Evolutionary conservation across 768 basidiomycete species (phyloP), one percentile per base, ranked within the genome.

Genomic region (Leccinum arenicola): DNA sequence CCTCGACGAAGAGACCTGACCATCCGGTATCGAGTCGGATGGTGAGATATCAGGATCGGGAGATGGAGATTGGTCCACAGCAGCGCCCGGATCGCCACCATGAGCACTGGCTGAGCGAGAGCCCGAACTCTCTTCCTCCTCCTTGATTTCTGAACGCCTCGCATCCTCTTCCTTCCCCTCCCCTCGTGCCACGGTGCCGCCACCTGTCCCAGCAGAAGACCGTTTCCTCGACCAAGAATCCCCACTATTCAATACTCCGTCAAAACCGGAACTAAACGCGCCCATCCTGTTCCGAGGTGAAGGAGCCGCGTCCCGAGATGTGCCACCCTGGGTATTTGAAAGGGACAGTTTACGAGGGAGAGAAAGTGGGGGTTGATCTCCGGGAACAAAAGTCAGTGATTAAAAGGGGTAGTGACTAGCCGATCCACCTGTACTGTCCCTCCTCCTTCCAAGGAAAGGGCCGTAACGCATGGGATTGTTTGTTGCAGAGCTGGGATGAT

Each of bases 161-260:
- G 68, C 61, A 33, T 80, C 80, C 27, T 64, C 72, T 36, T 73
- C 69, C 50, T 69, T 73, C 53, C 79, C 74, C 4, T 75, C 75
- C 40, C 75, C 75, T 76, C 84, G 70, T 72, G 74, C 66, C 59
- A 65, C 52, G 69, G 59, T 57, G 71, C 73, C 65, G 2, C 65
- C 61, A 52, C 71, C 71, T 60, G 73, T 69, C 50, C 83, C 89
- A 52, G 84, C 84, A n/a, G 87, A 84, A 61, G 81, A 73, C 38
- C 87, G 84, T 65, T 85, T 80, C 64, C 85, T 79, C 12, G 85
- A 76, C 90, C 90, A 89, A 31, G 87, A 82, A 54, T 91, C 89
- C 50, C 84, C 85, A 52, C 76, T 78, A 55, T 70, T 78, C 52
- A 91, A 75, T 10, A 91, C 82, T n/a, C 89, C 89, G 65, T 92